These are phyloP conservation scores for Zalerion maritima DNA, from an alignment of 495 filamentous ascomycete genomes.

Conservation along the genomic window DNA sequence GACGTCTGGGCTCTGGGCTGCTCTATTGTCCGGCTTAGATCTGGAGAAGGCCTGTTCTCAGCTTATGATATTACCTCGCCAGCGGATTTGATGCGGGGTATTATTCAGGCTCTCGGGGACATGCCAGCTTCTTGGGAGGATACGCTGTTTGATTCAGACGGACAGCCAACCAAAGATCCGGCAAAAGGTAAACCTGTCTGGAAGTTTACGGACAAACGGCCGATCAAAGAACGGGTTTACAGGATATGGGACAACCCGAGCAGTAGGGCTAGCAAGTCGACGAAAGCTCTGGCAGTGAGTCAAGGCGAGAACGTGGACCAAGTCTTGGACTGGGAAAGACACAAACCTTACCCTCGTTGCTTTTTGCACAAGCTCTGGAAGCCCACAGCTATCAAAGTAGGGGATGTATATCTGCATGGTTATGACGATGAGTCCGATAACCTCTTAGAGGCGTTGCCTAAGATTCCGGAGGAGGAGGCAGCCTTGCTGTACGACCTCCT, in stretches of 20 bases:
- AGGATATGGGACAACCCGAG: conserved; percentile 12
- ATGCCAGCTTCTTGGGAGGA: conserved; percentile 9
- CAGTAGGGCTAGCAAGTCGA: too few species aligned
- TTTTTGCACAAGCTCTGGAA: conserved; percentile 10
- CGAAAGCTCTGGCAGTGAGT: conserved; percentile 4
- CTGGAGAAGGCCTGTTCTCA: conserved; percentile 10
- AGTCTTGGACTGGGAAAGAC: conserved; percentile 2
- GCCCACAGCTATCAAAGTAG: conserved; percentile 8
- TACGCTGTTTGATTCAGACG: conserved; percentile 9
- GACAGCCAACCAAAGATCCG: conserved; percentile 11
- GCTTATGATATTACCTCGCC: conserved; percentile 8
- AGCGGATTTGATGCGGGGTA: conserved; percentile 5
- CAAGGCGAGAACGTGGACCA: conserved; percentile 3
- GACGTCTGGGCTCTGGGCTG: conserved; percentile 12
- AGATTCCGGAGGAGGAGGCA: conserved; percentile 12
- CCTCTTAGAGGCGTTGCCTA: conserved; percentile 11
- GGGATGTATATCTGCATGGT: conserved; percentile 7
- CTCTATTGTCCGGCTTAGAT: conserved; percentile 10
- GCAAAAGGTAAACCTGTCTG: conserved; percentile 7
- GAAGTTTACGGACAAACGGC: conserved; percentile 4
- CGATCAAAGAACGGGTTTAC: conserved; percentile 9
- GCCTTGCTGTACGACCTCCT: conserved; percentile 12
- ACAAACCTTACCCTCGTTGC: conserved; percentile 7
- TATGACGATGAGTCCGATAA: conserved; percentile 7
- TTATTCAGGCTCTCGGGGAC: conserved; percentile 10